Base-by-base conservation (phyloP, 2,329 filamentous ascomycete genomes). In the Sordariomycetes sp. region DNA sequence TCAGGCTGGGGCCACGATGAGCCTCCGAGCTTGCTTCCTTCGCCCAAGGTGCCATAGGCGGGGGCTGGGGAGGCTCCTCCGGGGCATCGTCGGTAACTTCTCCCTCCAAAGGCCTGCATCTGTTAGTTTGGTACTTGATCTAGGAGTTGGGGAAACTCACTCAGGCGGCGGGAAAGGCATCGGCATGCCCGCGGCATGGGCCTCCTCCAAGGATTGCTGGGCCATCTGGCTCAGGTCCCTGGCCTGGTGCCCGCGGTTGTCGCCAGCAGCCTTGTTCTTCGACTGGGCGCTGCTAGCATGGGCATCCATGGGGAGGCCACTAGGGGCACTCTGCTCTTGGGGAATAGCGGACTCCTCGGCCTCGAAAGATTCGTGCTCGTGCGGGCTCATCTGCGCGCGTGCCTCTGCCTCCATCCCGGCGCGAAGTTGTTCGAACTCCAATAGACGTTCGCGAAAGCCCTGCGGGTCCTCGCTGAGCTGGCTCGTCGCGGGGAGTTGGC, bases 31-130 rank as follows among this genome's bases (percentile, higher is more conserved):
- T 87, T 2, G 82, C 81, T 63, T 97, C 91, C 70, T 94, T 94
- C 5, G 94, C 94, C 94, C 94, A 99, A 0, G 94, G 94, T 0
- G 94, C 94, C 63, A 97, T 76, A 0, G 93, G 90, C 3, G 91
- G 83, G 2, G 81, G 78, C 62, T 79, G 76, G 11, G 72, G 67
- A 1, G 60, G 58, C 7, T 72, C 67, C 1, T 71, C 68, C 4
- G 69, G 72, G 4, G 69, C 68, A 16, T 75, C 74, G 51, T 86
- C 83, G 2, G 89, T 92, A 0, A 90, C 95, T 62, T 89, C 88
- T 1, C 52, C 35, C 6, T 56, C 25, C 55, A 61, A 55, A 20
- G 54, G 24, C 48, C 59, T 52, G 12, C 12, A 32, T 18, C 1
- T 22, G 20, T 46, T 46, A 46, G 40, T 14, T 7, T 18, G 3